These are phyloP conservation scores for Microcera coccophila DNA, from an alignment of 2,329 filamentous ascomycete species.

Conservation along the genomic window DNA sequence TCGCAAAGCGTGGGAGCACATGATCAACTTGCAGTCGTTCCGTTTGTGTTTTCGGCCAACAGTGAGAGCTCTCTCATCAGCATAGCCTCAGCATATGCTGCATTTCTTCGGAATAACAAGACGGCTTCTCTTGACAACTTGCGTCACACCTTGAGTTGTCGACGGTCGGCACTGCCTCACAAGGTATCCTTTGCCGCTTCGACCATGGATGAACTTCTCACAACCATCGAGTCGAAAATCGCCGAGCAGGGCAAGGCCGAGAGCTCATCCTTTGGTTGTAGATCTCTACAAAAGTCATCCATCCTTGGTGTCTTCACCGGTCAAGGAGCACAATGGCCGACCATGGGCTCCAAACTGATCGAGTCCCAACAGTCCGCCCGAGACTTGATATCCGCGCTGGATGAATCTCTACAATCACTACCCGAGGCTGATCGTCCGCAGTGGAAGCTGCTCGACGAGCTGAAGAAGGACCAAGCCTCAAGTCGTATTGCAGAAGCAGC, in stretches of 20 bases:
- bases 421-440: conserved; percentile 17
- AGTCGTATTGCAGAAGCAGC: conserved; percentile 3
- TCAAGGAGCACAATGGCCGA: conserved; percentile 32
- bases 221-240: too few species aligned
- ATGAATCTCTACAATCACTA: conserved; percentile 21
- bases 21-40: neutral
- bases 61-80: neutral
- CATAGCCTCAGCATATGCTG: neutral
- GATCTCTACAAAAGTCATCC: too few species aligned
- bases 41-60: neutral
- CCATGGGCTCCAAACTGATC: conserved; percentile 23
- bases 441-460: conserved; percentile 9
- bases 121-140: neutral
- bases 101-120: neutral
- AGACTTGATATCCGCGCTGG: neutral
- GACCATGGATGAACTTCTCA: neutral
- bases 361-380: neutral
- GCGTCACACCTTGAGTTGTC: conserved; percentile 3
- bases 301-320: conserved; percentile 30
- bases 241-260: too few species aligned
- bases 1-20: too few species aligned
- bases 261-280: too few species aligned
- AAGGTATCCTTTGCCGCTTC: conserved; percentile 3
- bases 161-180: conserved; percentile 3
- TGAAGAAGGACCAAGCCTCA: neutral